Base-by-base conservation (phyloP, 345 rosid species). In the Raphanus raphanistrum region DNA sequence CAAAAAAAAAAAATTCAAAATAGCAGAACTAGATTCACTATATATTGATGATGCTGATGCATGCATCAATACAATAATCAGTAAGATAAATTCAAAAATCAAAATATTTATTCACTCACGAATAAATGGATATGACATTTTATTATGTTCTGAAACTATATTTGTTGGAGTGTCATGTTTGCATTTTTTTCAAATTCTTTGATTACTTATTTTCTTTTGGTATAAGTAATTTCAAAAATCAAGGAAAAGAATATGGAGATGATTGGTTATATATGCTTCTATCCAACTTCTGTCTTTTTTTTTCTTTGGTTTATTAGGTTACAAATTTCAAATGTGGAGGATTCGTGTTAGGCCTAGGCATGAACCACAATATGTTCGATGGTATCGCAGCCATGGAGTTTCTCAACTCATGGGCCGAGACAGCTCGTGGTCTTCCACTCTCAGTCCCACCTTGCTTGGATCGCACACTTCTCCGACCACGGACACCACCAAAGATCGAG, bases 301-400 rank as follows among this genome's bases (percentile, higher is more conserved):
- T 55, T 27, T 62, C 57, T 43, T 32, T 59, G 76, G 54, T 17
- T 64, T 7, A 58, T 25, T 84, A 94, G 97, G 93, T 92, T 29
- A 92, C 98, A 6, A 87, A 83, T 69, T 89, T 92, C 89, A 86
- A 87, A 63, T 90, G 89, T 59, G 97, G 98, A 75, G 97, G 88
- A 17, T 89, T 92, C 81, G 82, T 84, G 31, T 77, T 94, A 6
- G 98, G 97, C 45, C 76, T 90, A 38, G 81, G 89, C 66, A 77
- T 88, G 95, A 94, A 88, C 83, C 98, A 94, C 58, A 89, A 92
- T 5, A 88, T 89, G 92, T 84, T 84, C 48, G 98, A 94, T 76
- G 98, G 97, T 26, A 83, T 90, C 5, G 91, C 72, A 29, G 97
- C 97, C 5, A 90, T 92, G 97, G 91, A 92, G 68, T 94, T 94